Evolutionary conservation across 2,329 filamentous ascomycete species (phyloP).

Genomic region (Drechslera avenae): DNA sequence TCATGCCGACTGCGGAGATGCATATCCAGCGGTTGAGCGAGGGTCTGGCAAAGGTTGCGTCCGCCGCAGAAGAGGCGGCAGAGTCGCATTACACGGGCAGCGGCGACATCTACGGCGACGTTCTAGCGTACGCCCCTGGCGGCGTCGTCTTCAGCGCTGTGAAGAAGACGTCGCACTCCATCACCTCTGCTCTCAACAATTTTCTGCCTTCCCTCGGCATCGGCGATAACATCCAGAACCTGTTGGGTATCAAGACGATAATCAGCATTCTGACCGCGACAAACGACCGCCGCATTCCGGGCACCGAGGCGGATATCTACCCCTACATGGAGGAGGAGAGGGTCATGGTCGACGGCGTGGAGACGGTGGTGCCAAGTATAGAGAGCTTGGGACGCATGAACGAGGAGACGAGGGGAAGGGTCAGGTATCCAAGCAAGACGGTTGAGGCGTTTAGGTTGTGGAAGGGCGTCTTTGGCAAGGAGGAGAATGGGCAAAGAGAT

Average conservation of each 20-base stretch:
- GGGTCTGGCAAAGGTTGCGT: constrained; percentile 11
- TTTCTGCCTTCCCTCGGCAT: constrained; percentile 26
- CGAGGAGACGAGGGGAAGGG: constrained; percentile 19
- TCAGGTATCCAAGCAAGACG: constrained; percentile 40
- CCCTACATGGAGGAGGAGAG: constrained; percentile 25
- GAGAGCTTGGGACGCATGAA: constrained; percentile 25
- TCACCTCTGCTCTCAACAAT: constrained; percentile 24
- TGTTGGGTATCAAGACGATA: constrained; percentile 37
- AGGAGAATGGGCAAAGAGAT: neutral
- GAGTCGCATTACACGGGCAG: constrained; percentile 25
- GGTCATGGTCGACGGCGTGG: constrained; percentile 11
- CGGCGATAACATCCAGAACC: constrained; percentile 34
- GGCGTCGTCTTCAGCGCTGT: constrained; percentile 28
- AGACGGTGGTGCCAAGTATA: constrained; percentile 15
- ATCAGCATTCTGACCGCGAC: constrained; percentile 39
- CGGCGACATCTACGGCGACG: constrained; percentile 42
- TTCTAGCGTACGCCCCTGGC: constrained; percentile 36
- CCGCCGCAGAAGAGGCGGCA: neutral
- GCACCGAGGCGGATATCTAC: constrained; percentile 32
- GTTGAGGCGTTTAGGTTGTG: constrained; percentile 36
- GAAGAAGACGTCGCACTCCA: constrained; percentile 16
- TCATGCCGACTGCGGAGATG: constrained; percentile 25
- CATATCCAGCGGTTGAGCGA: constrained; percentile 20
- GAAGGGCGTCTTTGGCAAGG: constrained; percentile 33
- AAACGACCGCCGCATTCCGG: constrained; percentile 41